A percentile compares a stretch with the other conserved stretches of the same genome.
phyloP scores from a whole-genome alignment of 768 basidiomycete genomes.

The Leccinum fibrillosum region DNA sequence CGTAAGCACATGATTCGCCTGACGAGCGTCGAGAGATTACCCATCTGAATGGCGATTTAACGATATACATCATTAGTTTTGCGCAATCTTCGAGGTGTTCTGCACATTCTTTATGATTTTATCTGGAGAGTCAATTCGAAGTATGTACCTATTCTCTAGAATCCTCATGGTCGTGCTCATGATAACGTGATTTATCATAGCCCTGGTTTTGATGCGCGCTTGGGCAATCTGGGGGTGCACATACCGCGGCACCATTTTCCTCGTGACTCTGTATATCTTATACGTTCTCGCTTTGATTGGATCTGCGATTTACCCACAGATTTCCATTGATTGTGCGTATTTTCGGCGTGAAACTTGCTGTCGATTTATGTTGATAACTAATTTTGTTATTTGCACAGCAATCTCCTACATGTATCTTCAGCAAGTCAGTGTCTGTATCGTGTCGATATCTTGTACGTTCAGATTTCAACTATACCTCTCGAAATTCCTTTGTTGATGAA shows the following conservation, averaged over 20 bases:
- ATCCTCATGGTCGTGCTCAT: not conserved
- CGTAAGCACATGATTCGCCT: not conserved
- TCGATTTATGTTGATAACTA: not conserved
- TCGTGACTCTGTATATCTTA: slow-evolving; percentile 3
- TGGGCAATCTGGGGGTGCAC: slow-evolving; percentile 21
- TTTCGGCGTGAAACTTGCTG: not conserved
- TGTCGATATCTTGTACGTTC: not conserved
- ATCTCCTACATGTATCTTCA: not conserved
- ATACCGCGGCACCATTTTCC: not conserved
- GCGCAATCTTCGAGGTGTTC: slow-evolving; percentile 5
- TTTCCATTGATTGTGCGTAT: not conserved
- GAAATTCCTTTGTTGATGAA: not conserved
- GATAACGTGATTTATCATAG: slow-evolving; percentile 5
- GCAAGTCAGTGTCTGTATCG: not conserved
- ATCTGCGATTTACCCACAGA: not conserved
- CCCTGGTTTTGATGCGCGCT: slow-evolving; percentile 17
- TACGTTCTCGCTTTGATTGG: slow-evolving; percentile 8
- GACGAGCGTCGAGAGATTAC: not conserved
- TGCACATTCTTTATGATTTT: slow-evolving; percentile 5
- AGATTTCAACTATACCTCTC: not conserved
- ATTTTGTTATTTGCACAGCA: not conserved
- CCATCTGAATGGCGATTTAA: not conserved
- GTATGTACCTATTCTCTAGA: not conserved
- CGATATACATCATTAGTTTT: slow-evolving; percentile 1
- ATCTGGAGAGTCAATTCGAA: slow-evolving; percentile 12